Evolutionary conservation across 192 early-diverging fungal species (phyloP).

Genomic region (Backusella psychrophila): DNA sequence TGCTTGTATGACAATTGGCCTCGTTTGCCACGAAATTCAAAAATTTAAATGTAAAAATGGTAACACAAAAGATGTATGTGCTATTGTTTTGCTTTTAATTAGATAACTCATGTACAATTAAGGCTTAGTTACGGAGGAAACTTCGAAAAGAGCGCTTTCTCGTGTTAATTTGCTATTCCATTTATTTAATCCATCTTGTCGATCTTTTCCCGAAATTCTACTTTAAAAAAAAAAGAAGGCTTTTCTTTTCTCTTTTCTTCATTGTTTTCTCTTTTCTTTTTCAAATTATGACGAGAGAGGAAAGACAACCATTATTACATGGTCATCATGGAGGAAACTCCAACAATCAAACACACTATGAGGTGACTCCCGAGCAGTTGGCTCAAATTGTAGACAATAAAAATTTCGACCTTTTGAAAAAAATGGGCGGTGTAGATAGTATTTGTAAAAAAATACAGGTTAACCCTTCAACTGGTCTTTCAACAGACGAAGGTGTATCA

Average conservation of each 20-base stretch:
- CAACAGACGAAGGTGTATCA: conserved; percentile 39
- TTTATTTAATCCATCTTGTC: neutral
- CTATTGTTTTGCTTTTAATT: neutral
- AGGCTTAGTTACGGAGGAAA: neutral
- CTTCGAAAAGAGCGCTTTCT: neutral
- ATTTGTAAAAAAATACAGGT: conserved; percentile 61
- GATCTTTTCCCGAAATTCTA: neutral
- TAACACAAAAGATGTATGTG: neutral
- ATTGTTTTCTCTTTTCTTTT: neutral
- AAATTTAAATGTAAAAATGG: neutral
- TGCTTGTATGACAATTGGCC: neutral
- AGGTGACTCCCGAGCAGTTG: conserved; percentile 24
- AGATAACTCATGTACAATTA: neutral
- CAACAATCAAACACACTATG: neutral
- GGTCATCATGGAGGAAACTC: neutral
- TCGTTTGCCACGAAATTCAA: neutral
- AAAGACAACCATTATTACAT: neutral
- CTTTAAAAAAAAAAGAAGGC: neutral
- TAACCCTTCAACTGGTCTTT: conserved; percentile 58
- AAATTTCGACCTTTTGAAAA: conserved; percentile 50
- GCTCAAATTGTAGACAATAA: conserved; percentile 64
- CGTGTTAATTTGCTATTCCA: neutral
- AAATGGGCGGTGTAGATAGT: conserved; percentile 57
- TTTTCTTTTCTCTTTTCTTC: neutral
- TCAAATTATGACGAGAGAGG: neutral